Evolutionary conservation across 345 rosid species (phyloP).

Genomic region (Pistacia integerrima): DNA sequence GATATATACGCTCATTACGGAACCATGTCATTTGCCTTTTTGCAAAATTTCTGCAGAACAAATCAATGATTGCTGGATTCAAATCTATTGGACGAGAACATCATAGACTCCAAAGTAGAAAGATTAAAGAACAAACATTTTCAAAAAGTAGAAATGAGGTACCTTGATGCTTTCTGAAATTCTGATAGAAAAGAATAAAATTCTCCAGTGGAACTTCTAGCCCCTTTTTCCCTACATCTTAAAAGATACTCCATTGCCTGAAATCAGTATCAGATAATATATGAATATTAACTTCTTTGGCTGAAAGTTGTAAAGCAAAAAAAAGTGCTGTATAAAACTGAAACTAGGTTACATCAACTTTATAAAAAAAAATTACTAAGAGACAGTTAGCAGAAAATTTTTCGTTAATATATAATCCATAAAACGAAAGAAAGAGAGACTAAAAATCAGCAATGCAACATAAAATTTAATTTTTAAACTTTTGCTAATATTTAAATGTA

Average conservation of each 20-base stretch:
- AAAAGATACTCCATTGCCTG: conserved; percentile 88
- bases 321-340: background rate
- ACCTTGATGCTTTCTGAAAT: conserved; percentile 93
- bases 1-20: conserved; percentile 75
- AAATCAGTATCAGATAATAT: conserved; percentile 21
- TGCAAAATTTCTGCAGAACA: conserved; percentile 76
- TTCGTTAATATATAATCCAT: background rate
- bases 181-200: conserved; percentile 64
- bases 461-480: background rate
- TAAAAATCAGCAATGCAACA: background rate
- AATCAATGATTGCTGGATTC: conserved; percentile 1
- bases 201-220: conserved; percentile 64
- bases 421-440: background rate
- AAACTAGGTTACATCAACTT: background rate
- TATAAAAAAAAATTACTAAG: background rate
- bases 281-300: background rate
- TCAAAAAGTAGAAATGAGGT: conserved; percentile 17
- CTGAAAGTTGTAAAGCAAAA: conserved; percentile 3
- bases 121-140: background rate
- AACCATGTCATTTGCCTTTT: conserved; percentile 97
- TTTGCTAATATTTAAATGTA: background rate
- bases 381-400: background rate
- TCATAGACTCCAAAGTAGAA: conserved; percentile 1
- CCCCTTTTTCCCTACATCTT: conserved; percentile 56
- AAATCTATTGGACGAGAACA: background rate